Conservation (phyloP, 306 rosid species). For the Inga oerstediana region DNA sequence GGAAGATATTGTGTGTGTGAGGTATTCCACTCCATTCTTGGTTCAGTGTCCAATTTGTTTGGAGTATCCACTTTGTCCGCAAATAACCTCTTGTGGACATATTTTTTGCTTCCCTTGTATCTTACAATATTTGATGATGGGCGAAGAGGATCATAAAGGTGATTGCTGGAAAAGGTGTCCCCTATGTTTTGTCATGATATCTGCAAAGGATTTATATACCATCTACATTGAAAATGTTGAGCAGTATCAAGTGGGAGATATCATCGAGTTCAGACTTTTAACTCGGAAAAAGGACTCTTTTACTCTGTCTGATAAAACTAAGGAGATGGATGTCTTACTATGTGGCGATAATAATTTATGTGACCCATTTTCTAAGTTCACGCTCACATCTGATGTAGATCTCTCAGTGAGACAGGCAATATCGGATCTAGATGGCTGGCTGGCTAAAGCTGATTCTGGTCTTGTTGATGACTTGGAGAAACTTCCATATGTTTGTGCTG, state of each 20-base stretch:
- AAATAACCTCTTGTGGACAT: conserved; percentile 96
- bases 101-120: conserved; percentile 95
- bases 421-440: conserved; percentile 89
- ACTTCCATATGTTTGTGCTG: conserved; percentile 96
- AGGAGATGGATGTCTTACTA: conserved; percentile 43
- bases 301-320: conserved; percentile 48
- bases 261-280: conserved; percentile 63
- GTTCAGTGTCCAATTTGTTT: conserved; percentile 97
- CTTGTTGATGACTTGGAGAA: conserved; percentile 91
- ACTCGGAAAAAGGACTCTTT: conserved; percentile 73
- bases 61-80: conserved; percentile 89
- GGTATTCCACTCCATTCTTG: conserved; percentile 69
- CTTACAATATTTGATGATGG: conserved; percentile 79
- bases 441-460: conserved; percentile 85
- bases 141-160: conserved; percentile 88
- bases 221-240: conserved; percentile 72
- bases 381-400: conserved; percentile 85
- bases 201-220: conserved; percentile 84
- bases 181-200: conserved; percentile 85
- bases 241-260: conserved; percentile 70
- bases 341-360: conserved; percentile 38
- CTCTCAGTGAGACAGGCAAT: conserved; percentile 82
- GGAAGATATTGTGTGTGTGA: conserved; percentile 91
- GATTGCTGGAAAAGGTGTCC: conserved; percentile 97
- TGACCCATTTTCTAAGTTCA: conserved; percentile 86